Evolutionary conservation across 164 flowering plant genomes (phyloP).

Genomic region (Annona cherimola): DNA sequence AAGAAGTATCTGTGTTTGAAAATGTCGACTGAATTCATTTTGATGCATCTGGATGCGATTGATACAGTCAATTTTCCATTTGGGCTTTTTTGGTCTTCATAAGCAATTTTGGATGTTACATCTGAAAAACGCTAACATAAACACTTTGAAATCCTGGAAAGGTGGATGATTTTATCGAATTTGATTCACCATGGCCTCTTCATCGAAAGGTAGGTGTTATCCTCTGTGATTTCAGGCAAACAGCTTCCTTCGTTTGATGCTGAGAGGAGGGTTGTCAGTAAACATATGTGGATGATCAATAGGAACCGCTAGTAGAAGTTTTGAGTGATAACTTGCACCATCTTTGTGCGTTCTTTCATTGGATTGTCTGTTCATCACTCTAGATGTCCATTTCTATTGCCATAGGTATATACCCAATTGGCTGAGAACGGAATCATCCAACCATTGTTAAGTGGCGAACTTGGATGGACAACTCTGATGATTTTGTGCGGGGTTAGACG

Average conservation of each 20-base stretch:
- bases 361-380: too few relatives aligned
- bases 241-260: neutral
- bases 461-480: neutral
- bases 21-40: neutral
- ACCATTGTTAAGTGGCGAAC: neutral
- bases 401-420: too few relatives aligned
- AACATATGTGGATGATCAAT: neutral
- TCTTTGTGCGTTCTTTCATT: too few relatives aligned
- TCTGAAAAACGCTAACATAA: neutral
- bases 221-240: neutral
- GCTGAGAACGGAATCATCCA: neutral
- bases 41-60: neutral
- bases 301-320: neutral
- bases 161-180: neutral
- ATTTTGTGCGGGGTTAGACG: too few relatives aligned
- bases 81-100: neutral
- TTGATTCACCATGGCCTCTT: neutral
- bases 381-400: too few relatives aligned
- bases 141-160: neutral
- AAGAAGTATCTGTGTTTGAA: neutral
- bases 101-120: too few relatives aligned
- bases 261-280: neutral
- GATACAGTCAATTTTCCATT: neutral
- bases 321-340: neutral
- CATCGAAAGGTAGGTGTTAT: neutral